Evolutionary conservation across 2,329 filamentous ascomycete species (phyloP).

Genomic region (Aureobasidium pullulans): DNA sequence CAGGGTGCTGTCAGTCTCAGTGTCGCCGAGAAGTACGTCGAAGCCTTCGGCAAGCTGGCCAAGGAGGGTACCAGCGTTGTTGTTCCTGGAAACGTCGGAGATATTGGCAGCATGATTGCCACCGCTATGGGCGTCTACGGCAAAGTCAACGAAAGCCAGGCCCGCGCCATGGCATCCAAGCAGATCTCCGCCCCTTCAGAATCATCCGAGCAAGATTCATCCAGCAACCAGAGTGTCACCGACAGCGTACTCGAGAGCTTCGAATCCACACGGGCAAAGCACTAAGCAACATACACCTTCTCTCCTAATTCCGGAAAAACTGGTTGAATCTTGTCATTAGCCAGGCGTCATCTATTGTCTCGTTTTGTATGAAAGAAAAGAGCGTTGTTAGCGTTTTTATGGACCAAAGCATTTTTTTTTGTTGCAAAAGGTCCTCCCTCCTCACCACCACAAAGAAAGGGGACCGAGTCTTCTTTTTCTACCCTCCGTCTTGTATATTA

Average conservation of each 20-base stretch:
- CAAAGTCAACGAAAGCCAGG: slow-evolving; percentile 78
- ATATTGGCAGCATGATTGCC: slow-evolving; percentile 94
- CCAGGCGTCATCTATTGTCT: not conserved
- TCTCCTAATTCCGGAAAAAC: not conserved
- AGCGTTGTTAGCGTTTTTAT: not conserved
- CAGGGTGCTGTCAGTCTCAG: slow-evolving; percentile 78
- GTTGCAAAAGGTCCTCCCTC: not conserved
- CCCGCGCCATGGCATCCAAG: slow-evolving; percentile 55
- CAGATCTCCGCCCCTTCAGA: slow-evolving; percentile 15
- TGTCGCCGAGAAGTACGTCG: slow-evolving; percentile 96
- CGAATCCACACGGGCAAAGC: slow-evolving; percentile 29
- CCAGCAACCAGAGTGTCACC: slow-evolving; percentile 21
- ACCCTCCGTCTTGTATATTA: not conserved
- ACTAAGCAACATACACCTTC: slow-evolving; percentile 17
- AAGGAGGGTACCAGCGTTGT: slow-evolving; percentile 94
- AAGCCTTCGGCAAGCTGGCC: slow-evolving; percentile 84
- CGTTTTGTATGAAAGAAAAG: not conserved
- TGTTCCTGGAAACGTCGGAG: slow-evolving; percentile 92
- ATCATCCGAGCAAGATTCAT: not conserved
- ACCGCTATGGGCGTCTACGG: slow-evolving; percentile 93
- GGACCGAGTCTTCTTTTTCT: not conserved
- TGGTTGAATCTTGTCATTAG: not conserved
- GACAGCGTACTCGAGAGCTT: slow-evolving; percentile 34
- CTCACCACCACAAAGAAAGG: not conserved
- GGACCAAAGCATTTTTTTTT: not conserved